These are phyloP conservation scores for Solanum bukasovii DNA, from an alignment of 257 asterid species.

Conservation along the genomic window DNA sequence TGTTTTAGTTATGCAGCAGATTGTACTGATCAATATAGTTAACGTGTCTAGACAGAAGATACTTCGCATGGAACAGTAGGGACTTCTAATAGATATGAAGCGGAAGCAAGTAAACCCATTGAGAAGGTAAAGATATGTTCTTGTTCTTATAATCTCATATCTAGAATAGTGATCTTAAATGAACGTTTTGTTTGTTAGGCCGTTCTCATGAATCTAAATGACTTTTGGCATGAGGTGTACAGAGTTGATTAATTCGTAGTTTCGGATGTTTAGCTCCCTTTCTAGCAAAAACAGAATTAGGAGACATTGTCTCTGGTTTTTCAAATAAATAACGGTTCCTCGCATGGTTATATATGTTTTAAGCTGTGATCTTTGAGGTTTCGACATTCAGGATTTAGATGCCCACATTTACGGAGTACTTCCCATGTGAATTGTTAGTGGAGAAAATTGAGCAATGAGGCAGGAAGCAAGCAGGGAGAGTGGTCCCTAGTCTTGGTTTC, in stretches of 20 bases:
- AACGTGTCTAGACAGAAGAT: slow-evolving; percentile 52
- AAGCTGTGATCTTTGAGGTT: neutral
- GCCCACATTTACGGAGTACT: neutral
- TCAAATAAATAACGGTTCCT: neutral
- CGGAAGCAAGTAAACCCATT: slow-evolving; percentile 47
- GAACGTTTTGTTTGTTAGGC: neutral
- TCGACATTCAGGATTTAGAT: neutral
- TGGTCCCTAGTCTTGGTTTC: neutral
- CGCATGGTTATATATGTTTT: neutral
- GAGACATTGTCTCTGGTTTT: neutral
- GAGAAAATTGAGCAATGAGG: neutral
- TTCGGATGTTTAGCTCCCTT: neutral
- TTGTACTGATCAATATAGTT: neutral
- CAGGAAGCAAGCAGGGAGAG: neutral
- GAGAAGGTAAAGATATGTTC: slow-evolving; percentile 46
- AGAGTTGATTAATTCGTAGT: neutral
- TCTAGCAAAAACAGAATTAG: neutral
- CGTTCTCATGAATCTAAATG: neutral
- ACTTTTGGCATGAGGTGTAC: neutral
- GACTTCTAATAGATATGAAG: slow-evolving; percentile 58
- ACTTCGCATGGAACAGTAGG: slow-evolving; percentile 69
- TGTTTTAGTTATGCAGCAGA: neutral
- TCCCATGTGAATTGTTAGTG: neutral
- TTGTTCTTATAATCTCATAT: neutral
- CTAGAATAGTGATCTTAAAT: neutral